Conservation (phyloP, 148 eudicot genomes). For the Polygonum aviculare region DNA sequence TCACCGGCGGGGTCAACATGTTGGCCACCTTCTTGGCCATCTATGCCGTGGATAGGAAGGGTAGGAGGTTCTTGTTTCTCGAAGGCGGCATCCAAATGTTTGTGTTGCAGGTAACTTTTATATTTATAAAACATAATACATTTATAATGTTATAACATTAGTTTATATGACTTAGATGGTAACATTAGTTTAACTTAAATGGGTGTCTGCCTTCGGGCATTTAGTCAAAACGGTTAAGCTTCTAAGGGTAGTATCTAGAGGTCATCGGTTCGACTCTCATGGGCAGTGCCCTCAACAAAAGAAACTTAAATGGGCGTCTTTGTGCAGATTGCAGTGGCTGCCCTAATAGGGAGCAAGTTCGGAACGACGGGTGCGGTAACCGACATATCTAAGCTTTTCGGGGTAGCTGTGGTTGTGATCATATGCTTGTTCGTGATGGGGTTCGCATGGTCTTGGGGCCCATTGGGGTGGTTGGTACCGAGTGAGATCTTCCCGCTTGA, state of each 20-base stretch:
- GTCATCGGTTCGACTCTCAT: too few species aligned
- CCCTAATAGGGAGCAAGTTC: neutral
- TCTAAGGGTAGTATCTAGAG: too few species aligned
- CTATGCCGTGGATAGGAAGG: conserved; percentile 61
- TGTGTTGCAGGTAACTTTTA: conserved; percentile 51
- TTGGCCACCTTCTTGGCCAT: conserved; percentile 59
- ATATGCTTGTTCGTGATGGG: conserved; percentile 71
- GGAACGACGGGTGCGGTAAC: neutral
- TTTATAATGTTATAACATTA: too few species aligned
- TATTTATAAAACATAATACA: too few species aligned
- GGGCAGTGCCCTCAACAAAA: too few species aligned
- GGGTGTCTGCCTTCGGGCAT: too few species aligned
- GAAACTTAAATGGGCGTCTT: neutral
- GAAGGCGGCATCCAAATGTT: conserved; percentile 78
- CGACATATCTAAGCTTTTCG: conserved; percentile 38
- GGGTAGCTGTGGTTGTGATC: conserved; percentile 59
- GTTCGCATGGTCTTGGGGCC: conserved; percentile 94
- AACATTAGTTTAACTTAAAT: too few species aligned
- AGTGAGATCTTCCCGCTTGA: conserved; percentile 81
- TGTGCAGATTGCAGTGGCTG: neutral
- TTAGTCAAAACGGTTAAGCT: too few species aligned
- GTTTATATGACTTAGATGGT: too few species aligned
- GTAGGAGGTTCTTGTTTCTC: conserved; percentile 59
- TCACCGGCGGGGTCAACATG: conserved; percentile 62
- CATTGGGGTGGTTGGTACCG: conserved; percentile 77